Base-by-base conservation (phyloP, 768 basidiomycete species). In the Auriculariales sp. region DNA sequence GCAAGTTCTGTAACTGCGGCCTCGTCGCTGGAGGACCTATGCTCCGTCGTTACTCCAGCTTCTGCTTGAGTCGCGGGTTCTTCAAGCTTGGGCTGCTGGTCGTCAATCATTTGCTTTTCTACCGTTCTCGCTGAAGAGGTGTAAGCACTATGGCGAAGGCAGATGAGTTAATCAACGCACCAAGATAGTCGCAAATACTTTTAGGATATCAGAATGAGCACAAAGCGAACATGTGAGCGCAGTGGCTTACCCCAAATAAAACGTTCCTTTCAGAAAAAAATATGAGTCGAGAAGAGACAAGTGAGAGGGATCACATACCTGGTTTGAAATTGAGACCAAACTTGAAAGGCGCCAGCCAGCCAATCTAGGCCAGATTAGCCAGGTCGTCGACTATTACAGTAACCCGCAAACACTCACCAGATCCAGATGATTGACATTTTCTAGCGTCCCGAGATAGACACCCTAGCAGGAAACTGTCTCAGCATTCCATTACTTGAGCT, bases 271-370 rank as follows among this genome's bases (percentile, higher is more conserved):
- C n/a, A n/a, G n/a, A n/a, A n/a, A n/a, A n/a, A n/a, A n/a, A n/a
- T n/a, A n/a, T n/a, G n/a, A n/a, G n/a, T n/a, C n/a, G n/a, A n/a
- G n/a, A n/a, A n/a, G n/a, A n/a, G n/a, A n/a, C n/a, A n/a, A n/a
- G n/a, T n/a, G n/a, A n/a, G 4, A 89, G 75, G 60, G 94, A 97
- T 63, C 97, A 97, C 7, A 84, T 88, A 19, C 83, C 86, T 2
- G 91, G 90, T 50, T 83, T 82, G 70, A 95, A 98, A 51, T 83
- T 78, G 60, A 98, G 89, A 83, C 50, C 79, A 82, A 10, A 93
- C 95, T 56, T 77, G 79, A 64, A 92, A 84, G 58, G 84, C 81
- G 0, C 89, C 83, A n/a, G n/a, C n/a, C n/a, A n/a, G n/a, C 76
- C 88, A 86, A 94, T 28, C 85, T 70, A 1, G 89, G 84, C 4